Evolutionary conservation across 2,329 filamentous ascomycete genomes (phyloP).

Genomic region (Alternaria arbusti): DNA sequence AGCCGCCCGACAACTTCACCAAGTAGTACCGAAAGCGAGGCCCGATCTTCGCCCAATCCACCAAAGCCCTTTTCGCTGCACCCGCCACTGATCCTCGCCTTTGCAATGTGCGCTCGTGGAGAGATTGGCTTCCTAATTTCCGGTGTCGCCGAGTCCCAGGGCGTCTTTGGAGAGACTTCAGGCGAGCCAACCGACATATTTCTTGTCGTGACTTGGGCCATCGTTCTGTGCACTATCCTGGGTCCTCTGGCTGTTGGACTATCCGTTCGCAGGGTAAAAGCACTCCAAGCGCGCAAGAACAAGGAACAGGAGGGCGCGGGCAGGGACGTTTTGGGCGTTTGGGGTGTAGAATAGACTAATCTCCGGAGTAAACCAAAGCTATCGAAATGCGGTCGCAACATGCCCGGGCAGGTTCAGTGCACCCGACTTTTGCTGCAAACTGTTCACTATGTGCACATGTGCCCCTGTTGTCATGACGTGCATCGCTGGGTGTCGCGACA

Average conservation of each 20-base stretch:
- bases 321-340: slow-evolving; percentile 53
- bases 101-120: slow-evolving; percentile 76
- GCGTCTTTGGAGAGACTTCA: slow-evolving; percentile 50
- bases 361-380: background rate
- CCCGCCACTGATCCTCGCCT: slow-evolving; percentile 69
- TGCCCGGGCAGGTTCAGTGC: background rate
- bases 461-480: slow-evolving; percentile 3
- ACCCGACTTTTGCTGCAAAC: background rate
- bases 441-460: background rate
- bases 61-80: slow-evolving; percentile 68
- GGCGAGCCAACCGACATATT: slow-evolving; percentile 55
- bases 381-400: background rate
- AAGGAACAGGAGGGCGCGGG: slow-evolving; percentile 39
- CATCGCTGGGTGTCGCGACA: background rate
- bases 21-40: slow-evolving; percentile 6
- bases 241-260: slow-evolving; percentile 60
- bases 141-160: slow-evolving; percentile 65
- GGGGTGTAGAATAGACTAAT: slow-evolving; percentile 47
- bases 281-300: slow-evolving; percentile 46
- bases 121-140: slow-evolving; percentile 82
- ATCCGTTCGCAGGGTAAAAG: slow-evolving; percentile 55
- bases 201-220: slow-evolving; percentile 63
- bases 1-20: background rate
- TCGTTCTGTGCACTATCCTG: slow-evolving; percentile 63
- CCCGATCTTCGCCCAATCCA: slow-evolving; percentile 21